These are phyloP conservation scores for Exophiala oligosperma DNA, from an alignment of 2,329 filamentous ascomycete genomes.

Conservation along the genomic window DNA sequence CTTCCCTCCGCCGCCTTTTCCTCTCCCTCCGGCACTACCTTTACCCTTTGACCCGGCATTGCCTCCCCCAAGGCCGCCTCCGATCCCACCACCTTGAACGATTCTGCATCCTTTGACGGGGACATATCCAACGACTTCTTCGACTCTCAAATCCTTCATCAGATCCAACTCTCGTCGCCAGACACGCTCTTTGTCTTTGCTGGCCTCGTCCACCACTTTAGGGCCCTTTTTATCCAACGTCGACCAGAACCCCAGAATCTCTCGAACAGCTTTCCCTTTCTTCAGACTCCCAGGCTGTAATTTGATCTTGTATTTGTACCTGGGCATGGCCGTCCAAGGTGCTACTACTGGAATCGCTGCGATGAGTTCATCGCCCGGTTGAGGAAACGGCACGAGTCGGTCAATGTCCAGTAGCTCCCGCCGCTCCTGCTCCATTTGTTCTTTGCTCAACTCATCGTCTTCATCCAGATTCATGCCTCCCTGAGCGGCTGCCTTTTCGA, in stretches of 20 bases:
- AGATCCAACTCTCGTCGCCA: slow-evolving; percentile 71
- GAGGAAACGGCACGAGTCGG: slow-evolving; percentile 72
- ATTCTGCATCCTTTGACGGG: slow-evolving; percentile 79
- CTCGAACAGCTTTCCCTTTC: slow-evolving; percentile 91
- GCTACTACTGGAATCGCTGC: slow-evolving; percentile 63
- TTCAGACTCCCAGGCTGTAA: slow-evolving; percentile 86
- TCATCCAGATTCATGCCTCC: slow-evolving; percentile 49
- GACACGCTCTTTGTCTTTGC: slow-evolving; percentile 41
- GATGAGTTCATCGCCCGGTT: slow-evolving; percentile 73
- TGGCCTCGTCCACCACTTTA: slow-evolving; percentile 58
- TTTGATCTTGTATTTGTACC: slow-evolving; percentile 92
- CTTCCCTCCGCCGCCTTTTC: slow-evolving; percentile 9
- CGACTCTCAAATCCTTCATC: slow-evolving; percentile 75
- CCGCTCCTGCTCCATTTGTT: slow-evolving; percentile 47
- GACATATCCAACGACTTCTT: slow-evolving; percentile 77
- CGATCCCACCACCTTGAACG: slow-evolving; percentile 65
- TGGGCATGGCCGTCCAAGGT: slow-evolving; percentile 61
- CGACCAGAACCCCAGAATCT: slow-evolving; percentile 78
- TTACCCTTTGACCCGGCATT: slow-evolving; percentile 44
- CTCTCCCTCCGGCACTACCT: slow-evolving; percentile 7
- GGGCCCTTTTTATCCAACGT: slow-evolving; percentile 19
- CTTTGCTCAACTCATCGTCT: slow-evolving; percentile 57
- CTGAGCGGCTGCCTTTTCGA: slow-evolving; percentile 63
- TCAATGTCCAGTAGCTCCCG: slow-evolving; percentile 60
- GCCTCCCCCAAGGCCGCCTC: slow-evolving; percentile 37